Percentiles rank a stretch among this genome's conserved stretches.
Evolutionary conservation across 139 green algal species (phyloP).

Genomic region (Zygnema cylindricum): DNA sequence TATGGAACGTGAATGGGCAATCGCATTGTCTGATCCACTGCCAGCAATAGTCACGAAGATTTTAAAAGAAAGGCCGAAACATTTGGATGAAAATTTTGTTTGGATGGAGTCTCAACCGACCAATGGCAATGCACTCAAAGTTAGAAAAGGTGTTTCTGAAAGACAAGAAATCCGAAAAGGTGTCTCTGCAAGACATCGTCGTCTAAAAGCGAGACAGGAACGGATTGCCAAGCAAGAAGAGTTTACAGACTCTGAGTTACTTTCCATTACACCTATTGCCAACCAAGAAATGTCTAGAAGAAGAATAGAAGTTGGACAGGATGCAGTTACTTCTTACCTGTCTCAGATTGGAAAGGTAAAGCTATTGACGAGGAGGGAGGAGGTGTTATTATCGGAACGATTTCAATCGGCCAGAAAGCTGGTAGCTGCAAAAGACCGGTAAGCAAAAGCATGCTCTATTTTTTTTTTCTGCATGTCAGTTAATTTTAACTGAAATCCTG

Average conservation of each 20-base stretch:
- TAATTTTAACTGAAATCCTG: too few species aligned
- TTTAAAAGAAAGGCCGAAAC: not conserved
- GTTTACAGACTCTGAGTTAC: not conserved
- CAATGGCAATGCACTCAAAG: not conserved
- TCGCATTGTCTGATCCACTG: not conserved
- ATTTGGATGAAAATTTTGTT: not conserved
- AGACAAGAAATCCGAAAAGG: not conserved
- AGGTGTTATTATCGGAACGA: constrained; percentile 32
- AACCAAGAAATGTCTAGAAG: not conserved
- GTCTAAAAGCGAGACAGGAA: constrained; percentile 22
- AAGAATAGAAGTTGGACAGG: not conserved
- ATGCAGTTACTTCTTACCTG: constrained; percentile 19
- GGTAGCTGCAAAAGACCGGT: not conserved
- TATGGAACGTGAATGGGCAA: not conserved
- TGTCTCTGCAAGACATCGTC: constrained; percentile 20
- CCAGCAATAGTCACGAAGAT: not conserved
- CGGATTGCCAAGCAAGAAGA: not conserved
- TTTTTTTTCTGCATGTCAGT: too few species aligned
- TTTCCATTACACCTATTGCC: not conserved
- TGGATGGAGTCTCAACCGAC: too few species aligned
- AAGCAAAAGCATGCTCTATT: too few species aligned
- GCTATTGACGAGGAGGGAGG: constrained; percentile 49
- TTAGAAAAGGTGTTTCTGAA: constrained; percentile 16
- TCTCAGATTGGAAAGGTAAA: constrained; percentile 47
- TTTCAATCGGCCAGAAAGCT: constrained; percentile 1